Base-by-base conservation (phyloP, 169 alveolate genomes). In the Plasmodium billcollinsi region DNA sequence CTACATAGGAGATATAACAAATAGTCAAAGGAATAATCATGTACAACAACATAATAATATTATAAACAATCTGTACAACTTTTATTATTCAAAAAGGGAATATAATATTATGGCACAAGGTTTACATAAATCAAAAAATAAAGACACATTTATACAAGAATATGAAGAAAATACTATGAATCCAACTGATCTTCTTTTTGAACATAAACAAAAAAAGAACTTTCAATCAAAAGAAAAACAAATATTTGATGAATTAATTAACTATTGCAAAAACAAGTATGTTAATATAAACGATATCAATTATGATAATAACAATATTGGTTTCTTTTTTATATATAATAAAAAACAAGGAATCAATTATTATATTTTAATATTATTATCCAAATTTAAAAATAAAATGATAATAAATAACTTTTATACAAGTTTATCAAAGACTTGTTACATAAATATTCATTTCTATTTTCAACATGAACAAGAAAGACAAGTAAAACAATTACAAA, bases 271-370 rank as follows among this genome's bases (percentile, higher is more conserved):
- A 61, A 39, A 39, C 2, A 67, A 56, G 49, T 83, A 83, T 62
- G 69, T 83, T 29, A 69, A 83, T 39, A 39, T 69, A 59, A 49
- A 69, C 21, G 9, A 39, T 39, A 45, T 83, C 21, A 24, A 58
- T 24, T 83, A 83, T 69, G 70, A 43, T 14, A 70, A 50, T 45
- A 85, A 83, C 1, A 83, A 83, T 47, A 83, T 83, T 24, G 91
- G 91, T 12, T 83, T 83, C 62, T 83, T 83, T 67, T 83, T 83
- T 29, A 83, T 83, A n/a, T 83, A 83, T 50, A 83, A 83, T 4
- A 67, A 69, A 29, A 83, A 69, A 15, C 85, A 67, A 14, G 91
- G 91, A 20, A 62, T 83, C 39, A 83, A 67, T 56, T 83, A 83
- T 49, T 83, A 83, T 62, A 83, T 83, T 49, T 69, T 83, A 49